These are phyloP conservation scores for Senecio squalidus DNA, from an alignment of 140 eudicot species.

Conservation along the genomic window DNA sequence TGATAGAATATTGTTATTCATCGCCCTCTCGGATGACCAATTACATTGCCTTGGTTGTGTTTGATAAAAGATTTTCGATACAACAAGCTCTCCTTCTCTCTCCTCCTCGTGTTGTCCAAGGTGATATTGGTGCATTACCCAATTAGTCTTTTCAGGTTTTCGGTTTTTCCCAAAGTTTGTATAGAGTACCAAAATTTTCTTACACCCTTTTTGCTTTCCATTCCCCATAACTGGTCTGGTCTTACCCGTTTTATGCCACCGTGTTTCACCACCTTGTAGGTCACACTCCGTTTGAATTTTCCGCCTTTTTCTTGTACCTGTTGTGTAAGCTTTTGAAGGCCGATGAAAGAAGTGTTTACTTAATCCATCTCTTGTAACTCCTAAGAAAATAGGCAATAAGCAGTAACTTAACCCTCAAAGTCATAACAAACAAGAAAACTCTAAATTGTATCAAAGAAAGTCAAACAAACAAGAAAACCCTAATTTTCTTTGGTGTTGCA, in stretches of 20 bases:
- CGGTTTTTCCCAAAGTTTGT: constrained; percentile 89
- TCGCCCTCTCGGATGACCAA: constrained; percentile 47
- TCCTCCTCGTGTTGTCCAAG: constrained; percentile 93
- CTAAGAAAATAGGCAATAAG: constrained; percentile 35
- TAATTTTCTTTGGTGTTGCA: constrained; percentile 7
- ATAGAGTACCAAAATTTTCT: constrained; percentile 83
- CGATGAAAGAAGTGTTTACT: constrained; percentile 95
- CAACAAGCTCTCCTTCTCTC: constrained; percentile 94
- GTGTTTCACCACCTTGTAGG: constrained; percentile 81
- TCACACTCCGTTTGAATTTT: constrained; percentile 94
- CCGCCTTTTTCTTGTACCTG: constrained; percentile 90
- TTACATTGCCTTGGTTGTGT: constrained; percentile 94
- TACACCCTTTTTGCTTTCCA: constrained; percentile 91
- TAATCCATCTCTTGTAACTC: constrained; percentile 95
- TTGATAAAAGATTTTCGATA: constrained; percentile 85
- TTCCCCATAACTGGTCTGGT: constrained; percentile 86
- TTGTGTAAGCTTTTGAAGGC: constrained; percentile 97
- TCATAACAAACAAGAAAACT: constrained; percentile 38
- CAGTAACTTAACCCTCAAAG: constrained; percentile 17
- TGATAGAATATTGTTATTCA: constrained; percentile 9
- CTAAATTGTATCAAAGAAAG: constrained; percentile 12
- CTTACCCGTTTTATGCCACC: constrained; percentile 98
- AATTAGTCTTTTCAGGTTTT: constrained; percentile 93
- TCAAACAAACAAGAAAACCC: constrained; percentile 39
- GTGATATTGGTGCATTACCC: constrained; percentile 99